Base-by-base conservation (phyloP, 768 basidiomycete genomes). In the Gloeophyllum trabeum region DNA sequence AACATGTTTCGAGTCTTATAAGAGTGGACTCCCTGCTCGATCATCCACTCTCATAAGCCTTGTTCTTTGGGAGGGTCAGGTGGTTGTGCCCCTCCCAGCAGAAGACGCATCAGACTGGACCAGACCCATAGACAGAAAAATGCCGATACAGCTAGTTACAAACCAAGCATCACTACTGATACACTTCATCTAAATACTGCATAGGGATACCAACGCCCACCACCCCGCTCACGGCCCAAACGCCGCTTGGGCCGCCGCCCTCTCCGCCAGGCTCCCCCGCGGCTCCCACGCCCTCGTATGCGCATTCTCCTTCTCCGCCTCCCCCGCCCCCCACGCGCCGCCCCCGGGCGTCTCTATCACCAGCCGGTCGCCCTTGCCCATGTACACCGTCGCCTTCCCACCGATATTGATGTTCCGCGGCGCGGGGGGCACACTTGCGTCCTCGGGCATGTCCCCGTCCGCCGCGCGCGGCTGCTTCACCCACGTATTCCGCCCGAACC, bases 331-430 rank as follows among this genome's bases (percentile, higher is more conserved):
- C 85, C 85, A 94, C 2, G 79, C 92, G 5, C 92, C 92, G 6
- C 82, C 92, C 1, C 92, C 92, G 0, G 92, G 92, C 0, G 92
- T 93, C 62, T 91, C 79, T 39, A 94, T 77, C 44, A 81, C 50
- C 45, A 96, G 56, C 39, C 70, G 66, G 54, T 96, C 91, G 4
- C 89, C 85, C 52, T 88, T 85, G 26, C 87, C 86, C 82, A 93
- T 91, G 65, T 73, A 76, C 39, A 91, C 71, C 1, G 83, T 84
- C 35, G 81, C 86, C 58, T 93, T 92, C 6, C 89, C 87, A 5
- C 91, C 91, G 34, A 96, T 79, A 57, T 92, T 93, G 51, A 94
- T 83, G 24, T 73, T 64, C 18, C 86, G 60, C 21, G 62, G 70
- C 10, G 62, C 58, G 4, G 45, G 48, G 35, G 22, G 34, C 28